Conservation (phyloP, 176 grass and related monocot species). For the Pontederia paniculata region DNA sequence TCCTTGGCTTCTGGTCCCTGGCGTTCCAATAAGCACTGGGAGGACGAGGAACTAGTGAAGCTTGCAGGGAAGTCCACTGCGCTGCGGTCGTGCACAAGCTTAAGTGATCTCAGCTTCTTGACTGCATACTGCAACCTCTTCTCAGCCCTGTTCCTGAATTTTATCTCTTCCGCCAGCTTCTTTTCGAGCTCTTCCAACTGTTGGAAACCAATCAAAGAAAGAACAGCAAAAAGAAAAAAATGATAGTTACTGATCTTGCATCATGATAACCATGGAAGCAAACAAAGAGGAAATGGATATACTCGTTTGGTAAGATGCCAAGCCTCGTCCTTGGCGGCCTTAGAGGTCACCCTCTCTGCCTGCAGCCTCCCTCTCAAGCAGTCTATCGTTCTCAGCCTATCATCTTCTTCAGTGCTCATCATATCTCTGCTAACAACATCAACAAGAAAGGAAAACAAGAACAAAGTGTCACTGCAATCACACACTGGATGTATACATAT, state of each 20-base stretch:
- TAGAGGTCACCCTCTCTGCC: slow-evolving; percentile 87
- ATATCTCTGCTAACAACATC: slow-evolving; percentile 19
- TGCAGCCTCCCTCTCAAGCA: slow-evolving; percentile 86
- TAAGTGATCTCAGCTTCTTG: slow-evolving; percentile 72
- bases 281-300: neutral
- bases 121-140: slow-evolving; percentile 57
- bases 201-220: slow-evolving; percentile 10
- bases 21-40: slow-evolving; percentile 33
- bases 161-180: slow-evolving; percentile 59
- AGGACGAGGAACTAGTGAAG: slow-evolving; percentile 55
- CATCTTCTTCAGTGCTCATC: slow-evolving; percentile 23
- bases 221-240: neutral
- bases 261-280: neutral
- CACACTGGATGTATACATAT: neutral
- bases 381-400: slow-evolving; percentile 63
- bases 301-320: slow-evolving; percentile 63
- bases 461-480: neutral
- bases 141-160: slow-evolving; percentile 67
- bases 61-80: slow-evolving; percentile 28
- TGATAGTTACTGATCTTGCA: neutral
- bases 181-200: slow-evolving; percentile 82
- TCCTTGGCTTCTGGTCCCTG: slow-evolving; percentile 12
- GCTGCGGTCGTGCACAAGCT: slow-evolving; percentile 28
- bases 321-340: slow-evolving; percentile 78
- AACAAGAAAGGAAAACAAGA: neutral